Evolutionary conservation across 116 monocot genomes (phyloP).

Genomic region (Trichopus zeylanicus): DNA sequence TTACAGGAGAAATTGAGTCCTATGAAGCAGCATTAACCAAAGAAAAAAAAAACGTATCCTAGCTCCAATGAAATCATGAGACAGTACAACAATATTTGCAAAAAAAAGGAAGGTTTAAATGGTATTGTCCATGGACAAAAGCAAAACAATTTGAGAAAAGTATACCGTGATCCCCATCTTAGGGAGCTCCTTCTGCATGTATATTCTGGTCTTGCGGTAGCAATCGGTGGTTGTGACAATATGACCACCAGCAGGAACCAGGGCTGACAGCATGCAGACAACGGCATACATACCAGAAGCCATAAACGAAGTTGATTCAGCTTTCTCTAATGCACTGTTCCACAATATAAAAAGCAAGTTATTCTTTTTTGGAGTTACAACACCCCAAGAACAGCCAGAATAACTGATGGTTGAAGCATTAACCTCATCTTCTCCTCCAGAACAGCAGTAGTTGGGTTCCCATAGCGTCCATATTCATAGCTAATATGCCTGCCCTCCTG

Average conservation of each 20-base stretch:
- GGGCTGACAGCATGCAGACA: constrained; percentile 49
- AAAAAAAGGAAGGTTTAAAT: neutral
- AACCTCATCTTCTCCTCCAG: constrained; percentile 92
- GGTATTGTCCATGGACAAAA: neutral
- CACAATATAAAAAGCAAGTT: neutral
- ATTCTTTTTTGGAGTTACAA: no score
- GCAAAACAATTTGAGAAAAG: neutral
- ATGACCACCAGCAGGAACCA: constrained; percentile 93
- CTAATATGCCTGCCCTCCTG: constrained; percentile 80
- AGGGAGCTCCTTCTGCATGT: constrained; percentile 83
- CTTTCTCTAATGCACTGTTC: constrained; percentile 75
- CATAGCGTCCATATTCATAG: constrained; percentile 89
- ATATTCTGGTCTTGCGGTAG: constrained; percentile 88
- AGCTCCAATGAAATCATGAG: no score
- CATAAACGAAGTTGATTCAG: constrained; percentile 83
- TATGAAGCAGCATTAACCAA: no score
- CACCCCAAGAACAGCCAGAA: neutral
- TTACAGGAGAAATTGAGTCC: no score
- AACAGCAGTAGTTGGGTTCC: constrained; percentile 78
- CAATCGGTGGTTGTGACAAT: constrained; percentile 93
- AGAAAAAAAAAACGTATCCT: neutral
- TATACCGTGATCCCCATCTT: constrained; percentile 80
- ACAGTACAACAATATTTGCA: neutral
- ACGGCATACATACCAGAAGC: constrained; percentile 91
- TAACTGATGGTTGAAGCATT: neutral